A percentile compares a stretch with the other conserved stretches of the same genome.
phyloP scores from a whole-genome alignment of 768 basidiomycete species.

The Leucogyrophana mollusca region DNA sequence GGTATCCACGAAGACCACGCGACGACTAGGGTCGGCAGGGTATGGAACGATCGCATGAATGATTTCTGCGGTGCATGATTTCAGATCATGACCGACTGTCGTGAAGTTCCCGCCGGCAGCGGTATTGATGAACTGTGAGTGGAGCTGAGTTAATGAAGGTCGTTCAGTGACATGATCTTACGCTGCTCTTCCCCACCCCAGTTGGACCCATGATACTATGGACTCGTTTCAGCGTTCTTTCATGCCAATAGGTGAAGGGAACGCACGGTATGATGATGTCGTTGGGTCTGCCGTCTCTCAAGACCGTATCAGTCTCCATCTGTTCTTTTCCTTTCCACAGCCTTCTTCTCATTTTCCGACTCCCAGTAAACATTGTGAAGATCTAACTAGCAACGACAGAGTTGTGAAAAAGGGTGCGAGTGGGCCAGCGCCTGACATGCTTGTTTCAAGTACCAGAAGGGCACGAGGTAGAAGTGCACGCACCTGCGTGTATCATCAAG shows the following conservation, averaged over 20 bases:
- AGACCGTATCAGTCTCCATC: too few relatives aligned
- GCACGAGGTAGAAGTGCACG: too few relatives aligned
- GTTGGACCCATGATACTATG: conserved; percentile 29
- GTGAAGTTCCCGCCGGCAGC: conserved; percentile 7
- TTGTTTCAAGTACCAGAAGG: too few relatives aligned
- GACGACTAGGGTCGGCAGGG: conserved; percentile 14
- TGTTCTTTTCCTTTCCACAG: too few relatives aligned
- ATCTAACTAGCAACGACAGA: too few relatives aligned
- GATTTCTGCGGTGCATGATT: conserved; percentile 21
- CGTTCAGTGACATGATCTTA: conserved; percentile 6
- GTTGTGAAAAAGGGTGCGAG: too few relatives aligned
- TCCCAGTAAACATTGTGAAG: too few relatives aligned
- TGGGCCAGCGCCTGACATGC: too few relatives aligned
- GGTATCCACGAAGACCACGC: conserved; percentile 17
- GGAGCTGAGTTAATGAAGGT: neutral
- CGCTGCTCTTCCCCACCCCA: conserved; percentile 29
- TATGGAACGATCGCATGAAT: conserved; percentile 12
- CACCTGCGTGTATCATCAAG: too few relatives aligned
- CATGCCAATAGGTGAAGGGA: neutral
- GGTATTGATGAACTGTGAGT: conserved; percentile 22
- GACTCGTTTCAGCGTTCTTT: too few relatives aligned
- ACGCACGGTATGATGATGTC: conserved; percentile 1
- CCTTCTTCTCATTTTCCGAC: too few relatives aligned
- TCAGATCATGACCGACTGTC: conserved; percentile 16
- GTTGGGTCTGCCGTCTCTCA: neutral